Evolutionary conservation across 768 basidiomycete species (phyloP).

Genomic region (Phaffia australis): DNA sequence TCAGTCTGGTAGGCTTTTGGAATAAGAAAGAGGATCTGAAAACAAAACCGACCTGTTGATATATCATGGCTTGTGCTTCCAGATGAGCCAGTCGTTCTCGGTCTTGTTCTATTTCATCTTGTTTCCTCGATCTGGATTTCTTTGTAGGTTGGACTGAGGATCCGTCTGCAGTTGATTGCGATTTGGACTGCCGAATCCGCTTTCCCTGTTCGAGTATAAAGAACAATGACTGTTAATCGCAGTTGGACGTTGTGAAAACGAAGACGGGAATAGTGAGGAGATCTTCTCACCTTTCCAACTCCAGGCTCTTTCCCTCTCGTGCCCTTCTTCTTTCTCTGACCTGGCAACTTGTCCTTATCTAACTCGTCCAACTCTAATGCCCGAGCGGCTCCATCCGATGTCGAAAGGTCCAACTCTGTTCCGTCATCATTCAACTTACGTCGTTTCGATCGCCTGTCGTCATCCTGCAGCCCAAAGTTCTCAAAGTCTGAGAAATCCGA

Average conservation of each 20-base stretch:
- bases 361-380: background rate
- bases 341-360: too few relatives aligned
- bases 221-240: background rate
- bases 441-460: background rate
- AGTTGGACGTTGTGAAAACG: too few relatives aligned
- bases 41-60: too few relatives aligned
- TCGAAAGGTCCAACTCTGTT: slow-evolving; percentile 1
- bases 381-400: background rate
- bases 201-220: background rate
- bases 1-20: too few relatives aligned
- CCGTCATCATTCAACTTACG: background rate
- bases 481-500: slow-evolving; percentile 15
- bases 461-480: slow-evolving; percentile 8
- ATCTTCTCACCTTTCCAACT: background rate
- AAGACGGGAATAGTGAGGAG: background rate
- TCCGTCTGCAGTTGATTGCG: background rate
- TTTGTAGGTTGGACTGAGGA: background rate
- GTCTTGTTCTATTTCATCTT: slow-evolving; percentile 11
- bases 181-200: slow-evolving; percentile 3
- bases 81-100: background rate
- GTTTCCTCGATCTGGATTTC: slow-evolving; percentile 1
- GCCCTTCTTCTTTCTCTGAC: too few relatives aligned
- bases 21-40: too few relatives aligned
- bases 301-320: background rate
- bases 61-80: too few relatives aligned